Conservation (phyloP, 805 yeast species). For the Wickerhamomyces subpelliculosus region DNA sequence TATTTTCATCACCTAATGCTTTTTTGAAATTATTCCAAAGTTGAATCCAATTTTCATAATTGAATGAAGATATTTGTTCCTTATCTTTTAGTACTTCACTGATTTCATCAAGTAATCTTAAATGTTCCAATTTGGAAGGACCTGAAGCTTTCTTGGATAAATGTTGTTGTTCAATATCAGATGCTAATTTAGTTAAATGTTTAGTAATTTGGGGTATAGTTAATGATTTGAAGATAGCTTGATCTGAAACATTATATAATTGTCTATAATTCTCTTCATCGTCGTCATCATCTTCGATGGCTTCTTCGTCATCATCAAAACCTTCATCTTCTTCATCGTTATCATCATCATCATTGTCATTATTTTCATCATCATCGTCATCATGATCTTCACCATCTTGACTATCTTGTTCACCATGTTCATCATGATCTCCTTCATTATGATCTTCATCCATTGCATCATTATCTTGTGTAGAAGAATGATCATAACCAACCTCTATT, state of each 20-base stretch:
- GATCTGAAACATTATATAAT: neutral
- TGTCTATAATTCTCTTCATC: constrained; percentile 9
- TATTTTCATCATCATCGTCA: constrained; percentile 15
- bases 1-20: constrained; percentile 24
- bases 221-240: constrained; percentile 5
- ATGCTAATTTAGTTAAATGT: constrained; percentile 10
- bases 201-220: constrained; percentile 3
- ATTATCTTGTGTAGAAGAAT: constrained; percentile 12
- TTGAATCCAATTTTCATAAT: constrained; percentile 24
- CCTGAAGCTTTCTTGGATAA: constrained; percentile 17
- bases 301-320: constrained; percentile 12
- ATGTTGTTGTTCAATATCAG: constrained; percentile 25
- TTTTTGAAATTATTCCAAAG: constrained; percentile 33
- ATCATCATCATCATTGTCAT: constrained; percentile 15
- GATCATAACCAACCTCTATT: no score
- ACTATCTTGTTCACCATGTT: no score
- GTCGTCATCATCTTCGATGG: constrained; percentile 17
- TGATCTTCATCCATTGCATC: constrained; percentile 19
- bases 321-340: neutral
- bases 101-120: constrained; percentile 22
- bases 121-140: constrained; percentile 20
- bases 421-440: constrained; percentile 23
- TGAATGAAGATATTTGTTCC: constrained; percentile 1
- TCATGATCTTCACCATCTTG: constrained; percentile 10
- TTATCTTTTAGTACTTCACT: constrained; percentile 11